Percentiles rank a stretch among this genome's conserved stretches.
Evolutionary conservation across 2,329 filamentous ascomycete genomes (phyloP).

Genomic region (Microdochium trichocladiopsis): DNA sequence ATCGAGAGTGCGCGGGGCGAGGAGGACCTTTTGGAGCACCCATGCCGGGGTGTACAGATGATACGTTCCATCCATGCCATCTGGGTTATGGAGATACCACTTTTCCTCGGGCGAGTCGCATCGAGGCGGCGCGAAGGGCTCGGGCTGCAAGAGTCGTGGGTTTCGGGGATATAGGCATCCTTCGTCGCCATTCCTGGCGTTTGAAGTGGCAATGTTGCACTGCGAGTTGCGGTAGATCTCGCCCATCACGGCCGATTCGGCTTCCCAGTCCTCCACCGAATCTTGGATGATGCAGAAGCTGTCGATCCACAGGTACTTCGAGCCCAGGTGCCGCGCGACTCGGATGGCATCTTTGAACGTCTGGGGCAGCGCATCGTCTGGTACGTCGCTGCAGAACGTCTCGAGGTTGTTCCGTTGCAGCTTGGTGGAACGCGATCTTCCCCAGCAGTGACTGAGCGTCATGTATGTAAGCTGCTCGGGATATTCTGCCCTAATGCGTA

Average conservation of each 20-base stretch:
- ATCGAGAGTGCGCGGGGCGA: conserved; percentile 10
- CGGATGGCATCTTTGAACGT: conserved; percentile 6
- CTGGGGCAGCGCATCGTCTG: not conserved
- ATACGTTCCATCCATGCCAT: not conserved
- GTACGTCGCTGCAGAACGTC: not conserved
- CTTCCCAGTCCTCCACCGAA: conserved; percentile 7
- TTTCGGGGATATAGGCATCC: not conserved
- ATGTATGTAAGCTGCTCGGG: conserved; percentile 6
- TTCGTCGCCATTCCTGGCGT: not conserved
- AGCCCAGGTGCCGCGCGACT: conserved; percentile 6
- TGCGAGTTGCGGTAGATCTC: not conserved
- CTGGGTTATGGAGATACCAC: not conserved
- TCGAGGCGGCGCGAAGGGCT: not conserved
- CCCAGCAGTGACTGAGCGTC: conserved; percentile 12
- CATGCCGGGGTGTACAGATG: conserved; percentile 8
- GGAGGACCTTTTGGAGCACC: conserved; percentile 11
- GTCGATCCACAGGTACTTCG: conserved; percentile 17
- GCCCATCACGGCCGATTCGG: conserved; percentile 1
- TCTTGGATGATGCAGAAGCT: conserved; percentile 16
- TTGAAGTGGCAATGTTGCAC: not conserved
- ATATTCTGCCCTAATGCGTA: not conserved
- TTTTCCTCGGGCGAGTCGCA: not conserved
- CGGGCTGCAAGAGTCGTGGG: not conserved
- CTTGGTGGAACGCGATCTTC: conserved; percentile 2
- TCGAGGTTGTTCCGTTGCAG: conserved; percentile 5